phyloP scores from a whole-genome alignment of 2,329 filamentous ascomycete species.

The Monilinia polystroma region DNA sequence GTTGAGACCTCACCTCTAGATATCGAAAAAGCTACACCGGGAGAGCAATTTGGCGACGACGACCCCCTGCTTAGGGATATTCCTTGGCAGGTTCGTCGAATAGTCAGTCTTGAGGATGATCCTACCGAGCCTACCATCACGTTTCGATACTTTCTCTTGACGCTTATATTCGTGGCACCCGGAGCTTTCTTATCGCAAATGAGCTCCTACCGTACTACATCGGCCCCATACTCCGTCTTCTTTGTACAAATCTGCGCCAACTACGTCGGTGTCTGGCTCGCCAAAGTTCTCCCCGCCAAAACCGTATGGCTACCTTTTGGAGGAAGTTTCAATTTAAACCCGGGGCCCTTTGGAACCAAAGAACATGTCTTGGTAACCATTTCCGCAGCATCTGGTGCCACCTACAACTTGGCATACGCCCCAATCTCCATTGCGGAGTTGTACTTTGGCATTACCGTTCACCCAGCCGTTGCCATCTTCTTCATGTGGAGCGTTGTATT shows the following conservation, averaged over 20 bases:
- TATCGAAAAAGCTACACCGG: conserved; percentile 15
- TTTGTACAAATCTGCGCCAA: conserved; percentile 56
- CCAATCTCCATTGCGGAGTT: conserved; percentile 56
- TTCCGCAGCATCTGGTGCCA: conserved; percentile 53
- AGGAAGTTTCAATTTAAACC: conserved; percentile 44
- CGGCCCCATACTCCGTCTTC: conserved; percentile 55
- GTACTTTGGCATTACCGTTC: conserved; percentile 54
- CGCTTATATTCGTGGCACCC: conserved; percentile 54
- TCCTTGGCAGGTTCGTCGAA: conserved; percentile 54
- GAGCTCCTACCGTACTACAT: conserved; percentile 56
- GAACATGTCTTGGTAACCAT: conserved; percentile 43
- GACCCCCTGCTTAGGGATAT: conserved; percentile 54
- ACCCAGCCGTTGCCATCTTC: conserved; percentile 55
- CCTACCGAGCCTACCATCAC: conserved; percentile 55
- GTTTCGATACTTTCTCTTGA: conserved; percentile 58
- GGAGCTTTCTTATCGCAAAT: conserved; percentile 58
- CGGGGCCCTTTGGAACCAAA: conserved; percentile 37
- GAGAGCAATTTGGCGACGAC: conserved; percentile 41
- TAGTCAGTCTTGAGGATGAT: conserved; percentile 58
- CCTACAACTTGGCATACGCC: conserved; percentile 51
- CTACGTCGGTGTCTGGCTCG: conserved; percentile 48
- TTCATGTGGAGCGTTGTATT: conserved; percentile 61
- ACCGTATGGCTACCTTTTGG: conserved; percentile 46
- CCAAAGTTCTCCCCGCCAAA: conserved; percentile 47
- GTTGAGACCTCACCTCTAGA: conserved; percentile 43